phyloP scores from a whole-genome alignment of 306 rosid genomes.

The Nissolia schottii region DNA sequence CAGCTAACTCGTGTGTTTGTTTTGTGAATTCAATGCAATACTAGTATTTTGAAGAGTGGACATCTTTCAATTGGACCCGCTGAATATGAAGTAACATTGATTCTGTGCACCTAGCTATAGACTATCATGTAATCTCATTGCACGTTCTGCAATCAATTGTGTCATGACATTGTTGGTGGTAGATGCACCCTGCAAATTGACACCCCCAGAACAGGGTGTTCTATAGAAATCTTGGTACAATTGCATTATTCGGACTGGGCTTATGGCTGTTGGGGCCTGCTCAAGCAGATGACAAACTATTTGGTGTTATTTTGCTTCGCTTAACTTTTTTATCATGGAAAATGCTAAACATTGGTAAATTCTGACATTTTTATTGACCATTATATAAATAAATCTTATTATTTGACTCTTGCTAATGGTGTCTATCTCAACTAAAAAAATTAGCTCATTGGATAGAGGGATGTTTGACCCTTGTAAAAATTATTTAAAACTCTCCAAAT shows the following conservation, averaged over 20 bases:
- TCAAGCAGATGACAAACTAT: background rate
- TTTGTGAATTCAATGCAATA: constrained; percentile 10
- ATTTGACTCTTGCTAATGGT: too few relatives aligned
- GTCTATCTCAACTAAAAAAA: too few relatives aligned
- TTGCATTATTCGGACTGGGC: background rate
- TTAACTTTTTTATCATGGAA: too few relatives aligned
- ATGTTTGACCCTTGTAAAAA: too few relatives aligned
- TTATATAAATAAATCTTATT: too few relatives aligned
- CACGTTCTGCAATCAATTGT: background rate
- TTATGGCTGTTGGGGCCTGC: background rate
- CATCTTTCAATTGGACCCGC: background rate
- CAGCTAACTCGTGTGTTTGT: constrained; percentile 26
- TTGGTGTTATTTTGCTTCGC: background rate
- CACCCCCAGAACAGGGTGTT: too few relatives aligned
- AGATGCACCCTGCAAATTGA: background rate
- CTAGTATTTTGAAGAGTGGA: background rate
- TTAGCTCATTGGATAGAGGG: too few relatives aligned
- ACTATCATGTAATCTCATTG: background rate
- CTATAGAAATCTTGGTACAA: too few relatives aligned
- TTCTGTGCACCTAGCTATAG: background rate
- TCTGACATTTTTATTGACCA: too few relatives aligned
- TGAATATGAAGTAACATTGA: background rate
- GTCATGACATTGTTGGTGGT: background rate
- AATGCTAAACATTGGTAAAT: too few relatives aligned
- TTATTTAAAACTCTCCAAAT: too few relatives aligned